Evolutionary conservation across 2,329 filamentous ascomycete genomes (phyloP).

Genomic region (Xenosphaeropsis pyriputrescens): DNA sequence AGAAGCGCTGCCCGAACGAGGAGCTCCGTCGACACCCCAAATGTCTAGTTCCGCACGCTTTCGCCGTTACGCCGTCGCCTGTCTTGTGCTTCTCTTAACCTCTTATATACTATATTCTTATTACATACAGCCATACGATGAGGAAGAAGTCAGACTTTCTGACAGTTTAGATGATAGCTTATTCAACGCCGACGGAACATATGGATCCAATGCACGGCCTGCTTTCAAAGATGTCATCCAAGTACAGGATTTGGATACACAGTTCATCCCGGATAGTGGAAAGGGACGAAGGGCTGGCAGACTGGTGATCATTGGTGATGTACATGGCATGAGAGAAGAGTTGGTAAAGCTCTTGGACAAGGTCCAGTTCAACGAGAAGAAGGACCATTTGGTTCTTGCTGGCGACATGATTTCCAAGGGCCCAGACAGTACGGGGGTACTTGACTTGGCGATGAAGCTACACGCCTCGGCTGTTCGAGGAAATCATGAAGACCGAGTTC

Average conservation of each 20-base stretch:
- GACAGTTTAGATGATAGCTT: no score
- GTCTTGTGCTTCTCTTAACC: no score
- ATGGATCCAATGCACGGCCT: not conserved
- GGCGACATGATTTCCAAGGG: constrained; percentile 81
- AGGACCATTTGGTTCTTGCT: constrained; percentile 62
- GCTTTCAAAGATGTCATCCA: constrained; percentile 11
- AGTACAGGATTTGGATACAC: constrained; percentile 12
- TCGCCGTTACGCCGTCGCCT: no score
- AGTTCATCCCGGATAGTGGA: constrained; percentile 14
- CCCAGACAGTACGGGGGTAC: constrained; percentile 64
- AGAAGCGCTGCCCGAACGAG: no score
- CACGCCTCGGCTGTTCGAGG: constrained; percentile 74
- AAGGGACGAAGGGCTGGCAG: constrained; percentile 31
- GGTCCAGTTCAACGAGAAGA: constrained; percentile 41
- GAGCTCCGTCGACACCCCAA: no score
- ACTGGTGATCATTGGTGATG: constrained; percentile 76
- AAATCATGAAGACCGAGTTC: constrained; percentile 80
- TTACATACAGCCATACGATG: no score
- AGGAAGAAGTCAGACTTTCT: no score
- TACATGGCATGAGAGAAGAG: constrained; percentile 71
- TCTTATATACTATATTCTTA: no score
- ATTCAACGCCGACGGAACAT: no score
- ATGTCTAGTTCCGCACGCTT: no score
- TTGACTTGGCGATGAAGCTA: constrained; percentile 59
- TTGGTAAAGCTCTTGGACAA: constrained; percentile 52